These are phyloP conservation scores for Solanum megistacrolobum DNA, from an alignment of 257 asterid genomes.

Conservation along the genomic window DNA sequence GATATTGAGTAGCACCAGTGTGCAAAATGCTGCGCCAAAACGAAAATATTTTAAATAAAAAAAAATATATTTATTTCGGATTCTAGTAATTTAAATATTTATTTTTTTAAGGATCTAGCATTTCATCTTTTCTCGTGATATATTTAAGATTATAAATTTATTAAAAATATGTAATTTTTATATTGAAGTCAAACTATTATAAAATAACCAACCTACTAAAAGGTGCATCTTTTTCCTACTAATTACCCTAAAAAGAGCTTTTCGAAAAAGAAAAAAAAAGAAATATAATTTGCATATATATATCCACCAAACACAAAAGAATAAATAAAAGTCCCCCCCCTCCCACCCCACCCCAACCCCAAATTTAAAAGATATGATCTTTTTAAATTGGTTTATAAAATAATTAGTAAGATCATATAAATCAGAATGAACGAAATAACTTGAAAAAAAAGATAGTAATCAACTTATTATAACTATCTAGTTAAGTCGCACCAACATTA, in stretches of 20 bases:
- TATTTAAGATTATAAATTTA: too few relatives aligned
- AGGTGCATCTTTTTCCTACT: not conserved
- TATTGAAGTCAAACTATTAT: too few relatives aligned
- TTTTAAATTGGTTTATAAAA: not conserved
- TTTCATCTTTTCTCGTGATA: too few relatives aligned
- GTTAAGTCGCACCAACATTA: too few relatives aligned
- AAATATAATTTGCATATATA: not conserved
- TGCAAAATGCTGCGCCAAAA: conserved; percentile 59
- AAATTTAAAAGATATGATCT: not conserved
- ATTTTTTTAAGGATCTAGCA: too few relatives aligned
- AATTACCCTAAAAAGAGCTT: not conserved
- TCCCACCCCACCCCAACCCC: not conserved
- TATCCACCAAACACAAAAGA: not conserved
- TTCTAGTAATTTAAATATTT: not conserved
- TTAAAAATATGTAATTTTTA: too few relatives aligned
- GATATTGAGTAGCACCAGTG: conserved; percentile 79
- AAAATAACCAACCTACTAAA: not conserved
- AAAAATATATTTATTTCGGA: not conserved
- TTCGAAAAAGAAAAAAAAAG: not conserved
- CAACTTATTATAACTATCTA: not conserved
- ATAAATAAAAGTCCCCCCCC: too few relatives aligned
- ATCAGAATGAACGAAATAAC: accelerated
- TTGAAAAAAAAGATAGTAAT: too few relatives aligned
- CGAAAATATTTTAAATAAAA: not conserved
- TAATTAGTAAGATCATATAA: too few relatives aligned